These are phyloP conservation scores for Metschnikowia shivogae DNA, from an alignment of 805 yeast species.

Conservation along the genomic window DNA sequence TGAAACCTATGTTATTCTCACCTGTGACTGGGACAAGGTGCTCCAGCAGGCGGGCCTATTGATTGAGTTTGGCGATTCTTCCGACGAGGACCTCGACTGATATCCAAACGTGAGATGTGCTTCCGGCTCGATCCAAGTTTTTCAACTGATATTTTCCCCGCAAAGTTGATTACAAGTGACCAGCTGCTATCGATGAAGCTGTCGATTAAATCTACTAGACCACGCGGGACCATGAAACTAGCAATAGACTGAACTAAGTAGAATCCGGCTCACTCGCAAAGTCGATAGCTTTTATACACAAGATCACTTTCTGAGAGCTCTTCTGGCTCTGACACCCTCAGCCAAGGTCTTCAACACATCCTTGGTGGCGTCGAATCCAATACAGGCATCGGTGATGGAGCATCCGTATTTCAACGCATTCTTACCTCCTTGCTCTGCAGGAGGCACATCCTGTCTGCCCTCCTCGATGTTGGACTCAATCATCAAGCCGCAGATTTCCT, in stretches of 20 bases:
- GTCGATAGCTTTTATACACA: no score
- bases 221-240: no score
- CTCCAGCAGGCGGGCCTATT: constrained; percentile 29
- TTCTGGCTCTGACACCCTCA: constrained; percentile 78
- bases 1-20: constrained; percentile 45
- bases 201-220: no score
- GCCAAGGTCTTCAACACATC: constrained; percentile 75
- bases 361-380: constrained; percentile 85
- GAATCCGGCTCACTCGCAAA: background rate
- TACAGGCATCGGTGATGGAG: constrained; percentile 96
- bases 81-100: constrained; percentile 8
- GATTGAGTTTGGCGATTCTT: constrained; percentile 14
- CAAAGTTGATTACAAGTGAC: no score
- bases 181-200: no score
- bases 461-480: constrained; percentile 88
- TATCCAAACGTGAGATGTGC: background rate
- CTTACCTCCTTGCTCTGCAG: constrained; percentile 42
- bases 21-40: constrained; percentile 52
- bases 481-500: constrained; percentile 85
- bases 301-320: constrained; percentile 31
- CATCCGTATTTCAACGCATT: constrained; percentile 82
- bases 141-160: no score
- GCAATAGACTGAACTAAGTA: background rate
- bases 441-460: constrained; percentile 84
- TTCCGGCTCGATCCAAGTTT: no score